Base-by-base conservation (phyloP, 495 filamentous ascomycete genomes). In the Xylaria scruposa region DNA sequence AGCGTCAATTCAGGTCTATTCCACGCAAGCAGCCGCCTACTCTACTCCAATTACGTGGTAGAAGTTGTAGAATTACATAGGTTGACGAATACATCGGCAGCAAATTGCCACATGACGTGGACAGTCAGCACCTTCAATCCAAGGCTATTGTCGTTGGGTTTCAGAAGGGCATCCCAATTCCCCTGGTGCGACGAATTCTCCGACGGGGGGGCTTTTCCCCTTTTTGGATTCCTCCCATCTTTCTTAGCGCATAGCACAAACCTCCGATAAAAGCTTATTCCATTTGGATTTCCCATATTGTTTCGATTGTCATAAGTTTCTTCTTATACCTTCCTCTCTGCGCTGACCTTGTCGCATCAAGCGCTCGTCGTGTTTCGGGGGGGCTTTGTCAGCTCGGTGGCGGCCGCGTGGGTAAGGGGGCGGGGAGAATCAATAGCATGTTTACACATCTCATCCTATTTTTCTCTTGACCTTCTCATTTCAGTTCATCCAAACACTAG, bases 301-400 rank as follows among this genome's bases (percentile, higher is more conserved):
- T 67, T 56, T 67, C 65, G 65, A 67, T 67, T 40, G 65, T 56
- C 65, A 56, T 67, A 54, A 36, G n/a, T 29, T 46, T n/a, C 29
- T 21, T 42, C 4, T 31, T 44, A 54, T 67, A 67, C 65, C 49
- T 67, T 67, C 65, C 65, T 67, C 21, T 67, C 65, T 36, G 38
- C 15, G 49, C 65, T 51, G 21, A 4, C 8, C 44, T 44, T 15
- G 65, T 67, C 65, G 65, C 65, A 67, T 54, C 33, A 54, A 13
- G 26, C 65, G 65, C 65, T 54, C 33, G 9, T 67, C 49, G 3
- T 67, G 65, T 67, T 67, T 67, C 65, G 65, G 33, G 10, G 29
- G 1, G 29, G 47, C 63, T 53, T 67, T 17, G 60, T 63, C 47
- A 67, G 8, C 47, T 12, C 64, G 3, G 31, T 47, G n/a, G 33